phyloP scores from a whole-genome alignment of 768 basidiomycete genomes.

The Mycena floridula region DNA sequence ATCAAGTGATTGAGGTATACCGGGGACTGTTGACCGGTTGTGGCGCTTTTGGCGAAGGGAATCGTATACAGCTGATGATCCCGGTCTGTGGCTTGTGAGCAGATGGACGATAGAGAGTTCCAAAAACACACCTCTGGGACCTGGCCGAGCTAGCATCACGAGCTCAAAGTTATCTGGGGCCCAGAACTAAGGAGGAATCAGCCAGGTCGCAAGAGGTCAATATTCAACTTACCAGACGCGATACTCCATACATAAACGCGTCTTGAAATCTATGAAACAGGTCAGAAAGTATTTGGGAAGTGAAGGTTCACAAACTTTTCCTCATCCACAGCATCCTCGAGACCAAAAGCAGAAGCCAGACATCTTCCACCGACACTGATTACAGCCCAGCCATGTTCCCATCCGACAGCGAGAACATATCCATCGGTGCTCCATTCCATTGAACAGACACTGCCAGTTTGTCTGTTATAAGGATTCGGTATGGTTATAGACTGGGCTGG shows the following conservation, averaged over 20 bases:
- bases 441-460: slow-evolving; percentile 54
- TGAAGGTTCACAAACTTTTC: slow-evolving; percentile 31
- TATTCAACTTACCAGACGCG: slow-evolving; percentile 59
- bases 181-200: slow-evolving; percentile 66
- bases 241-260: slow-evolving; percentile 78
- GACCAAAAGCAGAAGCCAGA: slow-evolving; percentile 70
- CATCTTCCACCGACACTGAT: slow-evolving; percentile 89
- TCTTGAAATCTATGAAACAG: slow-evolving; percentile 57
- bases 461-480: slow-evolving; percentile 53
- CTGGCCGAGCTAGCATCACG: slow-evolving; percentile 58
- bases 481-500: slow-evolving; percentile 56
- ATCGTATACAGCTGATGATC: slow-evolving; percentile 76
- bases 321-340: slow-evolving; percentile 55
- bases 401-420: slow-evolving; percentile 90
- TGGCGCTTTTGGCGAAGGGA: slow-evolving; percentile 93
- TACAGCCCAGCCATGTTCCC: slow-evolving; percentile 85
- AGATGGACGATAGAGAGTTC: background rate
- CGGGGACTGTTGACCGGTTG: slow-evolving; percentile 86
- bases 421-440: slow-evolving; percentile 96
- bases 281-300: slow-evolving; percentile 1
- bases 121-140: slow-evolving; percentile 39
- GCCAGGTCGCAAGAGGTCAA: background rate
- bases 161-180: slow-evolving; percentile 89
- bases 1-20: slow-evolving; percentile 33
- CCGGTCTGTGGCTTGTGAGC: slow-evolving; percentile 36